Percentiles rank a stretch among this genome's conserved stretches.
Conservation (phyloP, 1,284 basidiomycete genomes). For the Sporisorium graminicola region DNA sequence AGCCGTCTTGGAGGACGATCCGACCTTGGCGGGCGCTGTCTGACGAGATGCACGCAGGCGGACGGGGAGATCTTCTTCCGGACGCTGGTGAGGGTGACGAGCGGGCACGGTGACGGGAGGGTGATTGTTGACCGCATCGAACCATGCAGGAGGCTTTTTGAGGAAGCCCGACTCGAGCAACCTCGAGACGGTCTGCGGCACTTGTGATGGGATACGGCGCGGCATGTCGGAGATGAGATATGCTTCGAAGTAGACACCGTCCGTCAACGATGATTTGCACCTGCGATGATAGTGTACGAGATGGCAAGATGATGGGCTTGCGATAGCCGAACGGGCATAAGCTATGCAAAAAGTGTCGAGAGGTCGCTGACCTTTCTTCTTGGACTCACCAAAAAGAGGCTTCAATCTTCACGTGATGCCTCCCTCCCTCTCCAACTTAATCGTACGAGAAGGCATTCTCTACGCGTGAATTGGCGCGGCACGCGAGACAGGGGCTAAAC, state of each 20-base stretch:
- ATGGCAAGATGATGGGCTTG: too few species aligned
- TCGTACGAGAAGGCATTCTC: conserved; percentile 20
- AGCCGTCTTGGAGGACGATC: conserved; percentile 31
- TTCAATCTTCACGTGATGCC: conserved; percentile 26
- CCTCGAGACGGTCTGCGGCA: conserved; percentile 87
- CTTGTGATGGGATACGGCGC: conserved; percentile 85
- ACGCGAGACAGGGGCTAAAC: conserved; percentile 36
- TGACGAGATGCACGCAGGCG: conserved; percentile 28
- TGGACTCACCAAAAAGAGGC: neutral
- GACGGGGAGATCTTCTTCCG: conserved; percentile 69
- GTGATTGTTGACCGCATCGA: conserved; percentile 84
- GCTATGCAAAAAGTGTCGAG: conserved; percentile 19
- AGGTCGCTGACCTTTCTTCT: conserved; percentile 31
- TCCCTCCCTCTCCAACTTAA: neutral
- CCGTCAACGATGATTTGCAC: too few species aligned
- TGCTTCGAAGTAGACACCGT: too few species aligned
- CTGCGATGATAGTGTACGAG: neutral
- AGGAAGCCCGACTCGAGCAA: conserved; percentile 81
- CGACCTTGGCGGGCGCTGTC: conserved; percentile 13
- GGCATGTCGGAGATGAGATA: conserved; percentile 75
- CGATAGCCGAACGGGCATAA: neutral
- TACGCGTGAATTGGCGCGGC: conserved; percentile 19
- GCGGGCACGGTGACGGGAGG: conserved; percentile 88
- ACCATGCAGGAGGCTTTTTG: conserved; percentile 83
- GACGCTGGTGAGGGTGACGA: conserved; percentile 76